These are phyloP conservation scores for Rosa rugosa DNA, from an alignment of 306 rosid genomes.

Conservation along the genomic window DNA sequence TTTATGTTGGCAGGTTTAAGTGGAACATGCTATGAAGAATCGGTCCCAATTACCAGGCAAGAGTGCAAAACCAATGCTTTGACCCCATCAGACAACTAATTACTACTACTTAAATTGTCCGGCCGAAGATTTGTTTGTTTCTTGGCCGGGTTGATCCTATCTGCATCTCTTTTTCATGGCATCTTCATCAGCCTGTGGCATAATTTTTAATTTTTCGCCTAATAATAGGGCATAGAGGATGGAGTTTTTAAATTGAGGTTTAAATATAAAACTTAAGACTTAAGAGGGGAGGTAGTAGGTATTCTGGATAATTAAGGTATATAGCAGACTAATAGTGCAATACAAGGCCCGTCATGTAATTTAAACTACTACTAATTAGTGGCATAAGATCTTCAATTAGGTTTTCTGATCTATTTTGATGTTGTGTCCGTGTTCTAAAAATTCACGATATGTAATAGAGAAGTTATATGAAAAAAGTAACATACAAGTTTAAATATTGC, in stretches of 20 bases:
- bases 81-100: not conserved
- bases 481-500: too few relatives aligned
- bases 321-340: not conserved
- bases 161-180: not conserved
- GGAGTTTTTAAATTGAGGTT: not conserved
- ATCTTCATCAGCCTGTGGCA: not conserved
- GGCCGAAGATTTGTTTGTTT: conserved; percentile 10
- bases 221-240: not conserved
- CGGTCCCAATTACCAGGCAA: conserved; percentile 6
- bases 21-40: not conserved
- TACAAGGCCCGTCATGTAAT: not conserved
- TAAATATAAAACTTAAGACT: not conserved
- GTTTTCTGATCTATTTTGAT: not conserved
- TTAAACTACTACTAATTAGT: not conserved
- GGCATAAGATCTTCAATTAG: not conserved
- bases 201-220: not conserved
- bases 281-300: not conserved
- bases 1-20: conserved; percentile 2
- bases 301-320: not conserved
- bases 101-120: not conserved
- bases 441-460: not conserved
- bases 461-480: not conserved
- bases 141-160: conserved; percentile 10
- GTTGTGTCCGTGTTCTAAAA: too few relatives aligned
- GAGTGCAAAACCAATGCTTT: conserved; percentile 6